phyloP scores from a whole-genome alignment of 352 stramenopile species.

The Globisporangium megalacanthum region DNA sequence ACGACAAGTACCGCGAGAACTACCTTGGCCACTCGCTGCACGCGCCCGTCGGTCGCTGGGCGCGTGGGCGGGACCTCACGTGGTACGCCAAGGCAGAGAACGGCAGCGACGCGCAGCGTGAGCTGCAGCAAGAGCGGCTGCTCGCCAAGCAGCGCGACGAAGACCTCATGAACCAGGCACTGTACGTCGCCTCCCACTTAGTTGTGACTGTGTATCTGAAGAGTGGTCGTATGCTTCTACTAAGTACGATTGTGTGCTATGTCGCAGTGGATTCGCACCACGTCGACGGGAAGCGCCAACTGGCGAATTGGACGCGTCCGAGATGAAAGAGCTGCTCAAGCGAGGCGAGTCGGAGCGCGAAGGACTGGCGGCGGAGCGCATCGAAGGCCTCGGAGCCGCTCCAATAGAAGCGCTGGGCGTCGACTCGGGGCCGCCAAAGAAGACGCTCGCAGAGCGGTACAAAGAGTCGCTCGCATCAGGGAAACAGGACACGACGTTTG shows the following conservation, averaged over 20 bases:
- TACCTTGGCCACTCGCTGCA: slow-evolving; percentile 88
- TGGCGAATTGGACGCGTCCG: slow-evolving; percentile 54
- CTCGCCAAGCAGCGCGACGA: slow-evolving; percentile 81
- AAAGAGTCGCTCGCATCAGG: slow-evolving; percentile 52
- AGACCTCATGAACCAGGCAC: slow-evolving; percentile 86
- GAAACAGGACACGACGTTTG: slow-evolving; percentile 54
- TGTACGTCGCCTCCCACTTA: slow-evolving; percentile 40
- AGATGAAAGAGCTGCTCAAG: slow-evolving; percentile 86
- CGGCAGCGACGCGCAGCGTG: slow-evolving; percentile 40
- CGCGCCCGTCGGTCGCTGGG: slow-evolving; percentile 85
- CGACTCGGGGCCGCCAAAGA: slow-evolving; percentile 39
- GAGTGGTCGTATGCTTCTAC: background rate
- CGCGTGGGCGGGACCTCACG: slow-evolving; percentile 86
- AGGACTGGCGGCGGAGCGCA: slow-evolving; percentile 60
- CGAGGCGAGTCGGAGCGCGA: slow-evolving; percentile 69
- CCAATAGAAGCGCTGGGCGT: slow-evolving; percentile 39
- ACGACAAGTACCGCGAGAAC: slow-evolving; percentile 91
- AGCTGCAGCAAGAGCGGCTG: slow-evolving; percentile 56
- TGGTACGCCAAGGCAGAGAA: slow-evolving; percentile 78
- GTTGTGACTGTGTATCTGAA: background rate
- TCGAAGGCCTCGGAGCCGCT: slow-evolving; percentile 84
- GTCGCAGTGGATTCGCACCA: slow-evolving; percentile 55
- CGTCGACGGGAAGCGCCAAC: slow-evolving; percentile 37
- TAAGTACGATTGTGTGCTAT: background rate
- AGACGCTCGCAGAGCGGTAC: slow-evolving; percentile 69